Conservation (phyloP, 805 yeast species). For the Starmerella sp. region DNA sequence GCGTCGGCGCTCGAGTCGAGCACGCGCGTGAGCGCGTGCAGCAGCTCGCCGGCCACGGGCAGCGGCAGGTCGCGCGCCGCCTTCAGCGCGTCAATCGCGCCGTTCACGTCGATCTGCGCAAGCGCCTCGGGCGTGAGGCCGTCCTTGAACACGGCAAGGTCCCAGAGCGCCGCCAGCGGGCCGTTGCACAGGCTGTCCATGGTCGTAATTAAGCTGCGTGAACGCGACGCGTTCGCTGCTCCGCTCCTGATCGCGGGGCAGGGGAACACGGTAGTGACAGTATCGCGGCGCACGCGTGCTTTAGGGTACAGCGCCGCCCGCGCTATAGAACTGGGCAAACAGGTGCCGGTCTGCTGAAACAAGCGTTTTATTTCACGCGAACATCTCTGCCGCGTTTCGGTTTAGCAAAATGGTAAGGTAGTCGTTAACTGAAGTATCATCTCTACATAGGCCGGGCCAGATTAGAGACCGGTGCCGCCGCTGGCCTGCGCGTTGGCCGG, state of each 20-base stretch:
- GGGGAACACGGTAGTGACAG: too few species aligned
- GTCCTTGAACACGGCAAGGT: background rate
- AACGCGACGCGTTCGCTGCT: background rate
- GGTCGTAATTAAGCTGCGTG: background rate
- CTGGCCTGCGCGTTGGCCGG: conserved; percentile 1
- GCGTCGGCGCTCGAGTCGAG: background rate
- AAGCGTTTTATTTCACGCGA: background rate
- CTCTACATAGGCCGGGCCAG: background rate
- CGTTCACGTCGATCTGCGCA: background rate
- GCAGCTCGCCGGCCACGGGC: background rate
- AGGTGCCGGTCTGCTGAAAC: too few species aligned
- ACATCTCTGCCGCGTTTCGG: too few species aligned
- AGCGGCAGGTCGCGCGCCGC: background rate
- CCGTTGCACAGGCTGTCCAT: background rate
- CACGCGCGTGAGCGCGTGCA: background rate
- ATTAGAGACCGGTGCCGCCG: background rate
- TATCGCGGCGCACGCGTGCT: too few species aligned
- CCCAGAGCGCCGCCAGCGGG: background rate
- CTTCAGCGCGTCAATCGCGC: background rate
- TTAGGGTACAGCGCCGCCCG: too few species aligned
- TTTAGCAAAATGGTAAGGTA: background rate
- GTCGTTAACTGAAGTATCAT: background rate
- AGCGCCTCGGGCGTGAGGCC: background rate
- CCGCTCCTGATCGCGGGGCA: background rate
- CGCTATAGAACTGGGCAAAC: too few species aligned